Conservation (phyloP, 805 yeast genomes). For the Wickerhamiella galacta region DNA sequence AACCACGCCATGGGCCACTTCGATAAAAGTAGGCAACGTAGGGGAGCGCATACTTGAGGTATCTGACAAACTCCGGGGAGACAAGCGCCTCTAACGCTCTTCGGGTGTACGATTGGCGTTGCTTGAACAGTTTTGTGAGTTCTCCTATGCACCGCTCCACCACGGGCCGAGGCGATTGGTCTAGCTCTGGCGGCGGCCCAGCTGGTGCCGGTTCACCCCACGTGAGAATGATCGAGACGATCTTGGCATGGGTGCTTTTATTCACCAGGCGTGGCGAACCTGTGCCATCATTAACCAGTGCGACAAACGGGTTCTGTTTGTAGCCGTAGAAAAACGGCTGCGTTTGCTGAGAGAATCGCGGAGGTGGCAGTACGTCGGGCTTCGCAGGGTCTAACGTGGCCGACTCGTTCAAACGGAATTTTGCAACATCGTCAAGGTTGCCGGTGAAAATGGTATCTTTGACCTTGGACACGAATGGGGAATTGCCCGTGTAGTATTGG, state of each 20-base stretch:
- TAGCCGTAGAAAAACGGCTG: conserved; percentile 68
- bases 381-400: conserved; percentile 21
- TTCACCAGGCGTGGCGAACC: conserved; percentile 23
- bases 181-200: conserved; percentile 25
- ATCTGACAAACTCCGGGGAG: conserved; percentile 10
- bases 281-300: conserved; percentile 38
- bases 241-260: conserved; percentile 16
- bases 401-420: conserved; percentile 20
- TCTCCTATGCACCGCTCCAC: conserved; percentile 22
- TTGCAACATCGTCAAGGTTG: conserved; percentile 27
- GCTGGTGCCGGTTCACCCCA: conserved; percentile 23
- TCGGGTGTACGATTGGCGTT: conserved; percentile 76
- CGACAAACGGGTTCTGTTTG: conserved; percentile 48
- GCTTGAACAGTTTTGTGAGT: conserved; percentile 34
- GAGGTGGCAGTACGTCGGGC: conserved; percentile 69
- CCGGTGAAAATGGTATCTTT: conserved; percentile 28
- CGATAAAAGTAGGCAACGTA: conserved; percentile 66
- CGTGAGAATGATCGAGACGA: conserved; percentile 19
- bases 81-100: conserved; percentile 33
- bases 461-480: conserved; percentile 30
- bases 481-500: conserved; percentile 49
- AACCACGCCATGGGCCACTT: conserved; percentile 91
- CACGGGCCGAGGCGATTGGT: conserved; percentile 26
- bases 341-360: conserved; percentile 57
- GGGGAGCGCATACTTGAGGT: conserved; percentile 61